These are phyloP conservation scores for Colletotrichum destructivum DNA, from an alignment of 2,329 filamentous ascomycete species.

Conservation along the genomic window DNA sequence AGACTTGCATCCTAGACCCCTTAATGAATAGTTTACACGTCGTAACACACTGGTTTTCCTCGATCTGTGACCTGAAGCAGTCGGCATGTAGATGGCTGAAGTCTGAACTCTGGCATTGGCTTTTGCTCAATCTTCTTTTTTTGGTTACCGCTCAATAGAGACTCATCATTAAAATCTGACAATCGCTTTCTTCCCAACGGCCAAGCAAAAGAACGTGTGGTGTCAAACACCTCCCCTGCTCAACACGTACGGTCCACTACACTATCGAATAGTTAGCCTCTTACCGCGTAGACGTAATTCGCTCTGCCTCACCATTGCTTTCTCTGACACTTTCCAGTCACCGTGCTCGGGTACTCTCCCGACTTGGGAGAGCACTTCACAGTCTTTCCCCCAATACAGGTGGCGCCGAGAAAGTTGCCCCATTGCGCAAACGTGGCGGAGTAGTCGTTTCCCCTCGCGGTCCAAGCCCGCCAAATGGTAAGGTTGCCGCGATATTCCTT, in stretches of 20 bases:
- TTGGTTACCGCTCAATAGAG: too few species aligned
- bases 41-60: too few species aligned
- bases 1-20: background rate
- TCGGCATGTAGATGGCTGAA: too few species aligned
- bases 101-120: too few species aligned
- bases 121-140: too few species aligned
- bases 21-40: background rate
- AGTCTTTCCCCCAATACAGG: slow-evolving; percentile 15
- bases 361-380: slow-evolving; percentile 24
- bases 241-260: background rate
- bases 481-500: slow-evolving; percentile 6
- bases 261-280: background rate
- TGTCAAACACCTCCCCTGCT: background rate
- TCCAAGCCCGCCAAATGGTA: slow-evolving; percentile 27
- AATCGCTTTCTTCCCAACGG: too few species aligned
- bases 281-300: background rate
- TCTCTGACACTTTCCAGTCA: slow-evolving; percentile 22
- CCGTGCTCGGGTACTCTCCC: slow-evolving; percentile 12
- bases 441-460: slow-evolving; percentile 5
- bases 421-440: slow-evolving; percentile 21
- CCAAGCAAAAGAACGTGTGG: too few species aligned
- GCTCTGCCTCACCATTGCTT: slow-evolving; percentile 5
- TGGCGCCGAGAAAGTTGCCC: slow-evolving; percentile 24
- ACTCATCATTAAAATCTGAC: too few species aligned
- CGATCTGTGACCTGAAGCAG: background rate